phyloP scores from a whole-genome alignment of 2,329 filamentous ascomycete genomes.

The Hirsutella thompsonii region DNA sequence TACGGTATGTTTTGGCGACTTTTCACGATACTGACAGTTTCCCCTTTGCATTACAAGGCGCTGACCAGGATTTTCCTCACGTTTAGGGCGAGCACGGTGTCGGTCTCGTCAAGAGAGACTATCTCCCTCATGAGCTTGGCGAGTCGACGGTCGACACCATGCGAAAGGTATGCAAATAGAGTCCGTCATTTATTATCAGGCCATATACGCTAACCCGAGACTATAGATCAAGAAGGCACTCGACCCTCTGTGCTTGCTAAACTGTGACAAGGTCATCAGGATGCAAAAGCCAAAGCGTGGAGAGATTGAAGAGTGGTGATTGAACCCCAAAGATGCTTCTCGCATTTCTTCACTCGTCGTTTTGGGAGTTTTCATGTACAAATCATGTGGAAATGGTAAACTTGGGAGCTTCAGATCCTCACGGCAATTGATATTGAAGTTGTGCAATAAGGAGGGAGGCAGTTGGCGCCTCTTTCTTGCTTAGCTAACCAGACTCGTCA shows the following conservation, averaged over 20 bases:
- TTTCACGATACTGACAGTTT: not conserved
- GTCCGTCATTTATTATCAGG: too few relatives aligned
- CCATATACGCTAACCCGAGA: not conserved
- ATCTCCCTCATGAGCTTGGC: conserved; percentile 66
- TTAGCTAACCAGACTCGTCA: not conserved
- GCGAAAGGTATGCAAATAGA: conserved; percentile 46
- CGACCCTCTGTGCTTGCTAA: conserved; percentile 59
- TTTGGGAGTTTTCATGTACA: too few relatives aligned
- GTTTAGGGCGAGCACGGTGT: conserved; percentile 66
- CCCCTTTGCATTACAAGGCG: not conserved
- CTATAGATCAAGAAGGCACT: conserved; percentile 66
- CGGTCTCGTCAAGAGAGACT: conserved; percentile 74
- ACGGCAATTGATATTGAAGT: too few relatives aligned
- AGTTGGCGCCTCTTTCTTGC: not conserved
- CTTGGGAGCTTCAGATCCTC: too few relatives aligned
- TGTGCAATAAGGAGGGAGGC: conserved; percentile 3
- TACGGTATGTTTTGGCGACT: conserved; percentile 40
- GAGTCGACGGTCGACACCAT: conserved; percentile 66
- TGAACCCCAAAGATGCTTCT: too few relatives aligned
- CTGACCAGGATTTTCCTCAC: conserved; percentile 1
- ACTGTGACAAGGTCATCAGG: conserved; percentile 57
- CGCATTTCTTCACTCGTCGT: too few relatives aligned
- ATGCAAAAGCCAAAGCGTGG: conserved; percentile 35
- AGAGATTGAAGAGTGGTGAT: conserved; percentile 31
- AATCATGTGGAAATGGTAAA: too few relatives aligned